These are phyloP conservation scores for Xylariaceae sp. DNA, from an alignment of 2,329 filamentous ascomycete genomes.

Conservation along the genomic window DNA sequence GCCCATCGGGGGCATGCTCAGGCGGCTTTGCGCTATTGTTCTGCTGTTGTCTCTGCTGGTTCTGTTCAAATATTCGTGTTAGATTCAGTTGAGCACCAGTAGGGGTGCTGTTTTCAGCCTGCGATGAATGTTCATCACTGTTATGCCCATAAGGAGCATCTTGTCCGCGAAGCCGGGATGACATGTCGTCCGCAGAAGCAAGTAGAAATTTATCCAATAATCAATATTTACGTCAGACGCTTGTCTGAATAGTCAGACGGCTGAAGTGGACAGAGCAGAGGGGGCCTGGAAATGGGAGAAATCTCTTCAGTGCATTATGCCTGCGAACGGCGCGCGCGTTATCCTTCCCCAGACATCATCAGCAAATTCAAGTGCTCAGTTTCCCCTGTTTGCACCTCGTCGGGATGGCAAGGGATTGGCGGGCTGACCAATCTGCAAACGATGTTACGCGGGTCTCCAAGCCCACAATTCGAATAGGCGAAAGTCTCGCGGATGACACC, in stretches of 20 bases:
- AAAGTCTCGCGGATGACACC: constrained; percentile 26
- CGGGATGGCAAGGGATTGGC: constrained; percentile 24
- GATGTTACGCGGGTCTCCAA: constrained; percentile 32
- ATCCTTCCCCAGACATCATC: constrained; percentile 6
- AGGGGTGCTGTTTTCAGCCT: constrained; percentile 44
- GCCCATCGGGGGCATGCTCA: constrained; percentile 51
- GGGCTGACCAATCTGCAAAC: constrained; percentile 34
- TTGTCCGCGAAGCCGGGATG: constrained; percentile 38
- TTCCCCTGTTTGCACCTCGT: constrained; percentile 29
- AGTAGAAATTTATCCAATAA: not conserved
- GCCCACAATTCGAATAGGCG: constrained; percentile 28
- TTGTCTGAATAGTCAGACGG: constrained; percentile 26
- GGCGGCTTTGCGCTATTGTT: constrained; percentile 54
- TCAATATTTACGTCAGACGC: constrained; percentile 22
- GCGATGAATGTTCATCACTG: constrained; percentile 20
- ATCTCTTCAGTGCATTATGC: constrained; percentile 31
- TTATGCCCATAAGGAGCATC: constrained; percentile 30
- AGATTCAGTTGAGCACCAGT: constrained; percentile 69
- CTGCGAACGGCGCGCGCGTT: constrained; percentile 14
- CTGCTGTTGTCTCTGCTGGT: constrained; percentile 56
- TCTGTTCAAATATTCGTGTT: constrained; percentile 67
- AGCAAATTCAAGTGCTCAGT: constrained; percentile 18
- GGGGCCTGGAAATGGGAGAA: constrained; percentile 25
- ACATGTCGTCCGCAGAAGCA: constrained; percentile 32
- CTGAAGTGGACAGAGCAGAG: constrained; percentile 16